These are phyloP conservation scores for Arthrocladium fulminans DNA, from an alignment of 2,329 filamentous ascomycete genomes.

Conservation along the genomic window DNA sequence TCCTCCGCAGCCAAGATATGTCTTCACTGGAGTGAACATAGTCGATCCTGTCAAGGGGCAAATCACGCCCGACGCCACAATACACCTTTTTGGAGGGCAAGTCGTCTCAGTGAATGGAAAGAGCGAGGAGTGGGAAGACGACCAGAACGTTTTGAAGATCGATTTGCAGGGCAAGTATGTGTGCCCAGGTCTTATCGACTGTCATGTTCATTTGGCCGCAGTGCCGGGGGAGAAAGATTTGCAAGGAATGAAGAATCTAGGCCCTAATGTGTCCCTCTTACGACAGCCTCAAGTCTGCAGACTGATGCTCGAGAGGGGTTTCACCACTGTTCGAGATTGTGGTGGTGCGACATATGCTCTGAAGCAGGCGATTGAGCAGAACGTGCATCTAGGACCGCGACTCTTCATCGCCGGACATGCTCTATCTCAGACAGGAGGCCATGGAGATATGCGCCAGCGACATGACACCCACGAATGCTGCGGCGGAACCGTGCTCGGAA, in stretches of 20 bases:
- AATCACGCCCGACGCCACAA: too few species aligned
- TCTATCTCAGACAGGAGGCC: constrained; percentile 49
- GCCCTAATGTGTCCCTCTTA: constrained; percentile 29
- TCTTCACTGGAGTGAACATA: too few species aligned
- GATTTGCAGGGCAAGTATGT: too few species aligned
- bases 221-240: constrained; percentile 37
- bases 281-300: constrained; percentile 41
- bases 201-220: constrained; percentile 41
- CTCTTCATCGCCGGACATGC: constrained; percentile 49
- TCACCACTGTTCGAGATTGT: constrained; percentile 51
- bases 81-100: too few species aligned
- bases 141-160: too few species aligned
- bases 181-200: constrained; percentile 45
- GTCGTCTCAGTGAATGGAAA: too few species aligned
- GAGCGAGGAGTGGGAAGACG: too few species aligned
- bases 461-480: constrained; percentile 44
- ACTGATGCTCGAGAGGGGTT: constrained; percentile 49
- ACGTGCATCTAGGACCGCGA: constrained; percentile 46
- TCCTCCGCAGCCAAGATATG: too few species aligned
- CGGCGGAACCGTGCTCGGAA: constrained; percentile 32
- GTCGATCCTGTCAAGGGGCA: too few species aligned
- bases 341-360: constrained; percentile 49
- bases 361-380: constrained; percentile 50
- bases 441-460: constrained; percentile 43
- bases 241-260: constrained; percentile 30